Evolutionary conservation across 805 yeast species (phyloP).

Genomic region (Ogataea naganishii): DNA sequence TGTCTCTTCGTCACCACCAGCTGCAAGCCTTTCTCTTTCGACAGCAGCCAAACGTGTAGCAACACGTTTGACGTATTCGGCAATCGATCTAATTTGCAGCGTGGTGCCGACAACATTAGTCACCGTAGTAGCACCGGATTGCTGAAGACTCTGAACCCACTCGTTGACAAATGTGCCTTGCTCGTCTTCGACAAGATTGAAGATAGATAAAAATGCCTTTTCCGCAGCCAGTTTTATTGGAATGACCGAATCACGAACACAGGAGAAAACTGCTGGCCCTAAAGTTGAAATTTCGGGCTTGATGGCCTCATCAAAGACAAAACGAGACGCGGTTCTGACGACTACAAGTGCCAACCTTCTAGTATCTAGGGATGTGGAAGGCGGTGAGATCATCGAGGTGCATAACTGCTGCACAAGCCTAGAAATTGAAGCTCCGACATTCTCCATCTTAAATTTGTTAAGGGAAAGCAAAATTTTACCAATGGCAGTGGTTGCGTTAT

Average conservation of each 20-base stretch:
- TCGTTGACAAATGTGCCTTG: slow-evolving; percentile 40
- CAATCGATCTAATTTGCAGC: slow-evolving; percentile 62
- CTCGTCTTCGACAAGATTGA: slow-evolving; percentile 63
- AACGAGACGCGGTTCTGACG: slow-evolving; percentile 64
- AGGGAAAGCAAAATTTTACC: slow-evolving; percentile 67
- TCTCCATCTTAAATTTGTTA: slow-evolving; percentile 26
- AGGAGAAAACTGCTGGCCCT: slow-evolving; percentile 68
- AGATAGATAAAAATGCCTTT: slow-evolving; percentile 69
- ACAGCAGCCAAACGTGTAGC: slow-evolving; percentile 79
- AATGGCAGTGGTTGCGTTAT: slow-evolving; percentile 68
- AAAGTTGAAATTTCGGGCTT: slow-evolving; percentile 45
- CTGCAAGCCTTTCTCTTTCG: slow-evolving; percentile 79
- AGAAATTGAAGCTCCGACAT: slow-evolving; percentile 29
- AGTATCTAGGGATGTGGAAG: slow-evolving; percentile 59
- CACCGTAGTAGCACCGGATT: slow-evolving; percentile 27
- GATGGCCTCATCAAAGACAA: slow-evolving; percentile 41
- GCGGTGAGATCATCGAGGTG: slow-evolving; percentile 40
- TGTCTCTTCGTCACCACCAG: slow-evolving; percentile 85
- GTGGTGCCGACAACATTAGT: slow-evolving; percentile 35
- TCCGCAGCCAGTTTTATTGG: slow-evolving; percentile 95
- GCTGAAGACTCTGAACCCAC: slow-evolving; percentile 46
- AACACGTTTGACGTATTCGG: slow-evolving; percentile 86
- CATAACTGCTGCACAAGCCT: slow-evolving; percentile 42
- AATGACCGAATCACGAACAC: slow-evolving; percentile 80
- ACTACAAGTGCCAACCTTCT: slow-evolving; percentile 74